Base-by-base conservation (phyloP, 148 eudicot species). In the Nyssa sinensis region DNA sequence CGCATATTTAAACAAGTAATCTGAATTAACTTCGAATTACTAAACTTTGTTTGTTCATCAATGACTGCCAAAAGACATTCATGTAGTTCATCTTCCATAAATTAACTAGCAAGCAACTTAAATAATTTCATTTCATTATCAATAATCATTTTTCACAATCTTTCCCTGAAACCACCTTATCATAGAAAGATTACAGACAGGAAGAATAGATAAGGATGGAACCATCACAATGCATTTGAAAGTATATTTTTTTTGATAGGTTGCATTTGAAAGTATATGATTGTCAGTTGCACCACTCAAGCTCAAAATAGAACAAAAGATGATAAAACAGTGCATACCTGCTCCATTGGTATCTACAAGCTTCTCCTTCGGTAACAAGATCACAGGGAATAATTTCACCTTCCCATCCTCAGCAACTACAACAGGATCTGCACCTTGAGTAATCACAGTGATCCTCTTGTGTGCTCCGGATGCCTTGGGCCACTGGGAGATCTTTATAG, bases 351-450 rank as follows among this genome's bases (percentile, higher is more conserved):
- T 93, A 70, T 95, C 99, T 55, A 95, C 91, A 33, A 93, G 88
- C 73, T 95, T 95, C 79, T 92, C 99, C 70, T 90, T 90, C 23
- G 96, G 96, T 79, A 93, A 78, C 67, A 74, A 41, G 21, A 88
- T 80, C n/a, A 93, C 94, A 28, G 99, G 94, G 82, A 83, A 88
- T 72, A 65, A 67, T 63, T 58, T 85, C 78, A 88, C 90, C 86
- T 90, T 91, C 41, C 99, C 97, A 75, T 90, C 91, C 67, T 86
- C 86, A 17, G 96, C 99, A 81, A 92, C 86, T 55, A 93, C 99
- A 60, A 95, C 97, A 29, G 99, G 97, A 72, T 95, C 99, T 39
- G 90, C 87, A 83, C 99, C 99, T 78, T 95, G 99, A 28, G 99
- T 90, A 51, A 90, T 90, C 59, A 91, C 91, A 27, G 88, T 81